These are phyloP conservation scores for Erythrophleum fordii DNA, from an alignment of 306 rosid genomes.

Conservation along the genomic window DNA sequence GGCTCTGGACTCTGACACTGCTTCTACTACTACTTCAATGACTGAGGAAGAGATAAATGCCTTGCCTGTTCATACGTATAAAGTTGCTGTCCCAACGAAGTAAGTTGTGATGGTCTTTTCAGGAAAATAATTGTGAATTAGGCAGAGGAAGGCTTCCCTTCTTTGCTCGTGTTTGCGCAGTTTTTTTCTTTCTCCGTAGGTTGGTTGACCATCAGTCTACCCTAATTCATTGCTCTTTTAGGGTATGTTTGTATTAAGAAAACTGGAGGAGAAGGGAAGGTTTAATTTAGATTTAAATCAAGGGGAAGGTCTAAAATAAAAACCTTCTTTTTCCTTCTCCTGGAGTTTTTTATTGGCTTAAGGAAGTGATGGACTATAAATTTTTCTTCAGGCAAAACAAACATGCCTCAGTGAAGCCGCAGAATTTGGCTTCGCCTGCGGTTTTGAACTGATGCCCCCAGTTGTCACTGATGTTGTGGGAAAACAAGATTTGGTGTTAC, in stretches of 20 bases:
- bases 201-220: neutral
- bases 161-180: neutral
- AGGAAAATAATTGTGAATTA: neutral
- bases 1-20: conserved; percentile 42
- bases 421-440: neutral
- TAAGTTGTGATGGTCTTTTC: conserved; percentile 40
- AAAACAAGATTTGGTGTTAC: neutral
- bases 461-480: neutral
- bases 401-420: neutral
- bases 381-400: neutral
- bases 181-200: neutral
- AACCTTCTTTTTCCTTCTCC: neutral
- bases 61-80: conserved; percentile 63
- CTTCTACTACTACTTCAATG: conserved; percentile 53
- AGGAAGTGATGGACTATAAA: conserved; percentile 24
- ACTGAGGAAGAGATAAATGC: conserved; percentile 68
- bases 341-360: neutral
- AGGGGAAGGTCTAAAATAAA: conserved; percentile 1
- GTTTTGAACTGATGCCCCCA: neutral
- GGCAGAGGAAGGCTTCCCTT: conserved; percentile 10
- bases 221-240: neutral
- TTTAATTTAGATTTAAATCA: neutral
- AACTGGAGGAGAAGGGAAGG: neutral
- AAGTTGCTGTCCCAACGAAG: conserved; percentile 45
- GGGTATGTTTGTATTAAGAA: neutral